These are phyloP conservation scores for Xylaria sp. DNA, from an alignment of 2,329 filamentous ascomycete species.

Conservation along the genomic window DNA sequence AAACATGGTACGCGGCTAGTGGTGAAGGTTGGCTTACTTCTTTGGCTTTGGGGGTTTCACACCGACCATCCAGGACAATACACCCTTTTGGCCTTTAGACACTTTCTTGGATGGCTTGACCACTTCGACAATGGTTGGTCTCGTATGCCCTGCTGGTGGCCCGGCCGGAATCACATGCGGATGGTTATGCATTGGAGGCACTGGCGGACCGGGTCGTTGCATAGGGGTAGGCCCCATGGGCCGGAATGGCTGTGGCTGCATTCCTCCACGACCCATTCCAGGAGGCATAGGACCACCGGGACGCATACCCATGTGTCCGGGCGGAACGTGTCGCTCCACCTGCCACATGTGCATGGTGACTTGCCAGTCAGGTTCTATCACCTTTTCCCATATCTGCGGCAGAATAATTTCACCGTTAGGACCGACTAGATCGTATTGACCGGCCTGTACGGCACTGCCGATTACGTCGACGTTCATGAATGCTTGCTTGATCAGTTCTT, in stretches of 20 bases:
- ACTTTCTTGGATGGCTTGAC: conserved; percentile 28
- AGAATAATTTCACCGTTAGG: conserved; percentile 79
- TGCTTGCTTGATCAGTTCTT: conserved; percentile 78
- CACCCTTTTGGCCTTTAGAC: conserved; percentile 25
- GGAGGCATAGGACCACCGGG: conserved; percentile 11
- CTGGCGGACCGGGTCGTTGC: conserved; percentile 6
- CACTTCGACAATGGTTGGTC: conserved; percentile 10
- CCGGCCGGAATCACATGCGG: background rate
- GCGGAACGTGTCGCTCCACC: conserved; percentile 35
- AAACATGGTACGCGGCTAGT: background rate
- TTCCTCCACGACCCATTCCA: conserved; percentile 8
- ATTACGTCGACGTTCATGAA: conserved; percentile 74
- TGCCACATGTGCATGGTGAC: conserved; percentile 64
- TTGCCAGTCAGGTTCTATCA: conserved; percentile 71
- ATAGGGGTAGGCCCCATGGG: background rate
- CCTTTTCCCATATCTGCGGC: conserved; percentile 74
- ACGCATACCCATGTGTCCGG: conserved; percentile 14
- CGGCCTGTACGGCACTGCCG: conserved; percentile 68
- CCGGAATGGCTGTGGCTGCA: background rate
- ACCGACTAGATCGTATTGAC: conserved; percentile 74
- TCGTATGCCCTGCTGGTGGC: background rate
- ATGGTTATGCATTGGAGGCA: conserved; percentile 5
- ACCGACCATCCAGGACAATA: conserved; percentile 34
- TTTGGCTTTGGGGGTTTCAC: conserved; percentile 28
- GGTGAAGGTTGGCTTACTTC: conserved; percentile 27